Conservation (phyloP, 164 flowering plant species). For the Annona squamosa region DNA sequence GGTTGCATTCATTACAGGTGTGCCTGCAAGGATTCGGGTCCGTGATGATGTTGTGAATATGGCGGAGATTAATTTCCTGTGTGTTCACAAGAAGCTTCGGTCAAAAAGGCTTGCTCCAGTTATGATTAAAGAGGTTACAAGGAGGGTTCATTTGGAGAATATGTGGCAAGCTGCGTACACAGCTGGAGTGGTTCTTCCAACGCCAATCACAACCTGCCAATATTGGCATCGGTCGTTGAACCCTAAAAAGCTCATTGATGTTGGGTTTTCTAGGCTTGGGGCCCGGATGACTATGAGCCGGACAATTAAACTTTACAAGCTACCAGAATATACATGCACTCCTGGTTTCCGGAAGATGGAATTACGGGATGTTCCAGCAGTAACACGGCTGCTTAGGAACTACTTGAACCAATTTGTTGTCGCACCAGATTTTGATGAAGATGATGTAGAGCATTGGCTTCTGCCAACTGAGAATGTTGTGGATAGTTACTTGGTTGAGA, state of each 20-base stretch:
- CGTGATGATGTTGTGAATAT: slow-evolving; percentile 29
- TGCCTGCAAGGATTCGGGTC: slow-evolving; percentile 41
- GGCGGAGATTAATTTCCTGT: slow-evolving; percentile 52
- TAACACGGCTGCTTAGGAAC: slow-evolving; percentile 34
- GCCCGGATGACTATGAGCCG: slow-evolving; percentile 60
- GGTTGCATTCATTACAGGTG: slow-evolving; percentile 50
- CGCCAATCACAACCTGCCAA: slow-evolving; percentile 48
- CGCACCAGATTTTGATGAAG: slow-evolving; percentile 41
- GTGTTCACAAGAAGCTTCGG: slow-evolving; percentile 52
- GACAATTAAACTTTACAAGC: slow-evolving; percentile 47
- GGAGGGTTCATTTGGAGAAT: slow-evolving; percentile 51
- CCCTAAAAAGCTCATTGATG: slow-evolving; percentile 53
- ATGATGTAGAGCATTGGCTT: slow-evolving; percentile 52
- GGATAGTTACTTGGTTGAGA: slow-evolving; percentile 50
- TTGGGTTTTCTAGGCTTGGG: slow-evolving; percentile 61
- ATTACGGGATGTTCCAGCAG: slow-evolving; percentile 43
- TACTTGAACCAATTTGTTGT: slow-evolving; percentile 38
- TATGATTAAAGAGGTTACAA: slow-evolving; percentile 49
- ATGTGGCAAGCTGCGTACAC: slow-evolving; percentile 59
- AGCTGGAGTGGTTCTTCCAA: slow-evolving; percentile 51
- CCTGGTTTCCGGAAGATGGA: slow-evolving; percentile 51
- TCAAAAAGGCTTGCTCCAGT: slow-evolving; percentile 48
- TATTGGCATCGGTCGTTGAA: slow-evolving; percentile 54
- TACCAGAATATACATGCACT: slow-evolving; percentile 39
- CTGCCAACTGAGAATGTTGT: slow-evolving; percentile 40